These are phyloP conservation scores for Calocybe indica DNA, from an alignment of 768 basidiomycete genomes.

Conservation along the genomic window DNA sequence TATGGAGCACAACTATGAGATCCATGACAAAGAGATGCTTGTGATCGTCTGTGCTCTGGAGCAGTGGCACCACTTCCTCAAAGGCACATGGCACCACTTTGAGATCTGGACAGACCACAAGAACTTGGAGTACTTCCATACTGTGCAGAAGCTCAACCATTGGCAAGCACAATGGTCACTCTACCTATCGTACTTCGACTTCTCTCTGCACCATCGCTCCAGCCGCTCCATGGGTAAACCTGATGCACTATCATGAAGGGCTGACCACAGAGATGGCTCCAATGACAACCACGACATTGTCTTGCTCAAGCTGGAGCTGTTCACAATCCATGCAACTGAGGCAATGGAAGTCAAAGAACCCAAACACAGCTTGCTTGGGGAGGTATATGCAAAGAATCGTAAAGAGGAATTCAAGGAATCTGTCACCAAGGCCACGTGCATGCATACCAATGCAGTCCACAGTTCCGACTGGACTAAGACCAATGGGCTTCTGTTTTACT, in stretches of 20 bases:
- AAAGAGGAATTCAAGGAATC: too few relatives aligned
- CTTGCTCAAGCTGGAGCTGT: slow-evolving; percentile 8
- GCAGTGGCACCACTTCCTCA: too few relatives aligned
- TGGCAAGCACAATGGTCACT: slow-evolving; percentile 4
- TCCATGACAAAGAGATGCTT: too few relatives aligned
- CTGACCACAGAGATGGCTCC: slow-evolving; percentile 9
- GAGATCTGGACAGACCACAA: slow-evolving; percentile 9
- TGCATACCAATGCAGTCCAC: too few relatives aligned
- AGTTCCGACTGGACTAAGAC: too few relatives aligned
- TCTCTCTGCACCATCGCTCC: slow-evolving; percentile 1
- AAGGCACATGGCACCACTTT: slow-evolving; percentile 2
- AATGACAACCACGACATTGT: slow-evolving; percentile 9
- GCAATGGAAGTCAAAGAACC: slow-evolving; percentile 4
- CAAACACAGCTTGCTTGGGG: too few relatives aligned
- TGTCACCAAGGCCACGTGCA: too few relatives aligned
- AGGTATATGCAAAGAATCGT: too few relatives aligned
- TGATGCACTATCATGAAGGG: slow-evolving; percentile 13
- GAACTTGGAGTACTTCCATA: slow-evolving; percentile 5
- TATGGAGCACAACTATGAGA: too few relatives aligned
- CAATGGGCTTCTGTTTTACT: too few relatives aligned
- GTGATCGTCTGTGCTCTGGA: too few relatives aligned
- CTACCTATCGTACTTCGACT: slow-evolving; percentile 1
- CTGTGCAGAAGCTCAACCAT: neutral
- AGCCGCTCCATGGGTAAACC: too few relatives aligned
- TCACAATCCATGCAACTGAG: slow-evolving; percentile 7